phyloP scores from a whole-genome alignment of 768 basidiomycete genomes.

The Psilocybe subaeruginosa region DNA sequence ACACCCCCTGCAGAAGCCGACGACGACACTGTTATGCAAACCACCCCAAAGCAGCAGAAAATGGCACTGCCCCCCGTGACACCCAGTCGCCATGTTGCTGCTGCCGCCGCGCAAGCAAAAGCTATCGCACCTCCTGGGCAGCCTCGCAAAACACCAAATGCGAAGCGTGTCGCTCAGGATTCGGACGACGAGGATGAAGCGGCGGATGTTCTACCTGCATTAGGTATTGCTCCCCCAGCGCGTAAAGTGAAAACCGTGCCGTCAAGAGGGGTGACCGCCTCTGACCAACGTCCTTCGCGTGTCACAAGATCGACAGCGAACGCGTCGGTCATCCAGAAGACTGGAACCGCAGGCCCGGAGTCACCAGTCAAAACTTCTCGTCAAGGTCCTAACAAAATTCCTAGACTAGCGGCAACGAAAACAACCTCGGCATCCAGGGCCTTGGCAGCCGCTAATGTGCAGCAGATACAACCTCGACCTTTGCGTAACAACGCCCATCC shows the following conservation, averaged over 20 bases:
- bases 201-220: slow-evolving; percentile 62
- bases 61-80: slow-evolving; percentile 72
- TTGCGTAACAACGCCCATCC: slow-evolving; percentile 32
- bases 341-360: slow-evolving; percentile 42
- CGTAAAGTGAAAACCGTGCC: slow-evolving; percentile 42
- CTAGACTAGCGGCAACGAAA: slow-evolving; percentile 58
- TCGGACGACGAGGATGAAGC: slow-evolving; percentile 70
- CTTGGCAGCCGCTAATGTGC: slow-evolving; percentile 39
- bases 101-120: slow-evolving; percentile 70
- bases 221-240: slow-evolving; percentile 52
- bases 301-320: slow-evolving; percentile 73
- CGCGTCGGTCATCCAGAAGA: slow-evolving; percentile 55
- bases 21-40: slow-evolving; percentile 53
- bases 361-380: slow-evolving; percentile 47
- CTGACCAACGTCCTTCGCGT: slow-evolving; percentile 74
- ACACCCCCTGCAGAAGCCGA: slow-evolving; percentile 82
- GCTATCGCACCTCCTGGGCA: slow-evolving; percentile 80
- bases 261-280: slow-evolving; percentile 55
- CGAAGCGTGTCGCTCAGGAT: slow-evolving; percentile 70
- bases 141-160: slow-evolving; percentile 84
- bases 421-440: slow-evolving; percentile 51
- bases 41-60: slow-evolving; percentile 39
- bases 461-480: slow-evolving; percentile 30
- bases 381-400: slow-evolving; percentile 69
- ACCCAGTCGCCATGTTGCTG: slow-evolving; percentile 74